Conservation (phyloP, 2,329 filamentous ascomycete genomes). For the Raffaelea ambrosiae region DNA sequence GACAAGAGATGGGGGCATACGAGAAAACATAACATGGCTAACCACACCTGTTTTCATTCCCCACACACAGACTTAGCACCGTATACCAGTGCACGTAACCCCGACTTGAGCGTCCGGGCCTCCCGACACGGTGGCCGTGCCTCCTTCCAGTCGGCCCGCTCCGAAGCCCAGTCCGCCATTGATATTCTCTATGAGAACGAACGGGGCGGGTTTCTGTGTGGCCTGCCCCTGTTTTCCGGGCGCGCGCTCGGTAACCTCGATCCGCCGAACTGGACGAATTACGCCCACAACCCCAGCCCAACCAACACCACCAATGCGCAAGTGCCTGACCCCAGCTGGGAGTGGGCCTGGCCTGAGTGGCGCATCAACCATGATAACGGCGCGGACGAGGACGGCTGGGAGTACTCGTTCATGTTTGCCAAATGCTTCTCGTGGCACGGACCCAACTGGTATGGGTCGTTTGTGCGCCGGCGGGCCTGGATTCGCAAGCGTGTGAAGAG, state of each 20-base stretch:
- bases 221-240: conserved; percentile 79
- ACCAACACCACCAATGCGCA: conserved; percentile 76
- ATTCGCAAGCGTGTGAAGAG: conserved; percentile 65
- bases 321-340: conserved; percentile 89
- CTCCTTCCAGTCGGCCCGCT: conserved; percentile 2
- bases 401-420: conserved; percentile 85
- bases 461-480: conserved; percentile 86
- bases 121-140: neutral
- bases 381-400: conserved; percentile 81
- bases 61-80: neutral
- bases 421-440: conserved; percentile 76
- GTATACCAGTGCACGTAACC: neutral
- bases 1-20: no score
- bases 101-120: neutral
- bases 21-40: no score
- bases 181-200: conserved; percentile 96
- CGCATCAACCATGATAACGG: conserved; percentile 52
- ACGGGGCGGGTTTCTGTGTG: conserved; percentile 81
- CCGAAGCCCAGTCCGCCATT: conserved; percentile 45
- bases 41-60: no score
- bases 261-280: conserved; percentile 78
- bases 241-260: conserved; percentile 81
- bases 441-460: conserved; percentile 88
- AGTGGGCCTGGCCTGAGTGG: conserved; percentile 71
- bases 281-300: conserved; percentile 49